A percentile compares a stretch with the other conserved stretches of the same genome.
Conservation (phyloP, 495 filamentous ascomycete genomes). For the Sphaerosporella brunnea region DNA sequence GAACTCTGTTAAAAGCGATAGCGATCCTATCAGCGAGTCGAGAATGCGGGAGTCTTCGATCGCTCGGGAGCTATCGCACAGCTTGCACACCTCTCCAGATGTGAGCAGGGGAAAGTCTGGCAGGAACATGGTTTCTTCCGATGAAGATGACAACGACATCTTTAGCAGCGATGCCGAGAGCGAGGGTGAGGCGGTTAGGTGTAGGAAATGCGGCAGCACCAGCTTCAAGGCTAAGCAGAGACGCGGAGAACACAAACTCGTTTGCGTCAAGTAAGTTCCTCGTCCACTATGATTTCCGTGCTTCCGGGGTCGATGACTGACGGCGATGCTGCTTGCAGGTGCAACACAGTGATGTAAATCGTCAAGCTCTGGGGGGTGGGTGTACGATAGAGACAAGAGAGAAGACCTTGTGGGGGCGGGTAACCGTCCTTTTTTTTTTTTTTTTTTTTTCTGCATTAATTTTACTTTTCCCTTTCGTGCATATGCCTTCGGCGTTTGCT, state of each 20-base stretch:
- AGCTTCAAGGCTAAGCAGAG: slow-evolving; percentile 25
- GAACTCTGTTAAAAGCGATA: neutral
- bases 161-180: slow-evolving; percentile 21
- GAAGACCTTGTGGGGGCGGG: too few species aligned
- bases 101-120: neutral
- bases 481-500: too few species aligned
- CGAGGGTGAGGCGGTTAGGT: slow-evolving; percentile 20
- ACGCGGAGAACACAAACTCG: slow-evolving; percentile 23
- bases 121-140: slow-evolving; percentile 12
- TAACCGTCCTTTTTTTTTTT: too few species aligned
- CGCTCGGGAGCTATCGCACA: neutral
- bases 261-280: slow-evolving; percentile 23
- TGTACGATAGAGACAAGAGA: too few species aligned
- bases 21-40: too few species aligned
- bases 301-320: neutral
- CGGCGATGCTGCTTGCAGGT: slow-evolving; percentile 12
- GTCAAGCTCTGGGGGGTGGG: too few species aligned
- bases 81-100: neutral
- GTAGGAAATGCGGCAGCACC: slow-evolving; percentile 22
- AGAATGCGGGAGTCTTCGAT: neutral
- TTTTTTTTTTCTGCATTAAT: too few species aligned
- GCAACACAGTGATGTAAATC: slow-evolving; percentile 7
- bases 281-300: neutral
- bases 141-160: slow-evolving; percentile 13
- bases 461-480: too few species aligned